Evolutionary conservation across 306 rosid species (phyloP), one percentile per base, ranked within the genome.

Genomic region (Quercus parvula): DNA sequence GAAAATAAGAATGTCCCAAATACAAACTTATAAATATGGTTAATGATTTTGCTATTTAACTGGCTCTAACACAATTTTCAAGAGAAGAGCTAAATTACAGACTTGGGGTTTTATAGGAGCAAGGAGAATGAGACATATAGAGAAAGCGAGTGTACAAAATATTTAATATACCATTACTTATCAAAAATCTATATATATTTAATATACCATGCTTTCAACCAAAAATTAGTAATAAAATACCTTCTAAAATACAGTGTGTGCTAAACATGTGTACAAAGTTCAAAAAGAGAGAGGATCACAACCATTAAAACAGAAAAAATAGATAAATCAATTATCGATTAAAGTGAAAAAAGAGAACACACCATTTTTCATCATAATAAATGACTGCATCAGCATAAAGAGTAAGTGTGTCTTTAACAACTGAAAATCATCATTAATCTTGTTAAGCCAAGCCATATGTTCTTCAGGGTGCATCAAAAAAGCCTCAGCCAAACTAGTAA

Each of bases 401-500:
- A 90, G 84, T 79, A 90, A 90, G 64, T 81, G 86, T 15, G 90
- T 86, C 86, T 91, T 92, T 14, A 94, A 92, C 77, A 86, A 85
- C 73, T 87, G 91, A 41, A 81, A 73, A 64, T 88, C 89, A 79
- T 86, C 74, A 78, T 89, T 86, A 75, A 79, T 76, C 85, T 85
- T 79, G 41, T 80, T 77, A 79, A 94, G 87, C 94, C 92, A 92
- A 59, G 83, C 80, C 57, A 88, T 76, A 72, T 77, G 85, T 66
- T 89, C 85, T 77, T 80, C 86, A 56, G 92, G 89, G 30, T 82
- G 81, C 82, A 80, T 78, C 78, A 71, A 68, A 82, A 92, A 89
- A 78, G 79, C 86, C 71, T 84, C 78, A 19, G 97, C 97, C 97
- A 94, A 80, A 83, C 78, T 82, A 69, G 81, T 77, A 84, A 92